Percentiles rank a stretch among this genome's conserved stretches.
phyloP scores from a whole-genome alignment of 1,284 basidiomycete species.

The Takashimella koratensis region DNA sequence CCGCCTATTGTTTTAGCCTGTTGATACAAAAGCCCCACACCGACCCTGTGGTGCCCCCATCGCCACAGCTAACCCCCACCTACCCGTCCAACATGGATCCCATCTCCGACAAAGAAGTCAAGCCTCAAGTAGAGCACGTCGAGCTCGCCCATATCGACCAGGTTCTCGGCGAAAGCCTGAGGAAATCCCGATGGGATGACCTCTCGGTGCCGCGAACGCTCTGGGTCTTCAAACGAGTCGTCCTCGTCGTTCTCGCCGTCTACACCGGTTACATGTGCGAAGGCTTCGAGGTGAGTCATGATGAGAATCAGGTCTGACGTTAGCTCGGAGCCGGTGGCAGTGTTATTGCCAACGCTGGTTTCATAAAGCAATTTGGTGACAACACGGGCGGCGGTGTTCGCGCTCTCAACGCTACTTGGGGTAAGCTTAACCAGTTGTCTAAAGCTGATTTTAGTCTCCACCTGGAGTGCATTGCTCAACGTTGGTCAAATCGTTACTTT shows the following conservation, averaged over 20 bases:
- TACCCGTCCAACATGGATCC: too few relatives aligned
- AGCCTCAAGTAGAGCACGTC: conserved; percentile 1
- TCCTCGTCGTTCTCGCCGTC: conserved; percentile 12
- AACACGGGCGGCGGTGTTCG: conserved; percentile 1
- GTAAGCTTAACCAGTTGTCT: not conserved
- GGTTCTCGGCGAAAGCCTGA: conserved; percentile 3
- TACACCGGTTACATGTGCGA: conserved; percentile 23
- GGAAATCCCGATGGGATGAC: conserved; percentile 20
- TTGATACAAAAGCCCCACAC: too few relatives aligned
- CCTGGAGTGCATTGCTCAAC: conserved; percentile 17
- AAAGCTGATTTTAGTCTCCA: conserved; percentile 11
- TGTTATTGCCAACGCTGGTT: conserved; percentile 15
- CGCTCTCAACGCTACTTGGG: conserved; percentile 11
- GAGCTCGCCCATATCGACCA: not conserved
- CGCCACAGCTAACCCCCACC: too few relatives aligned
- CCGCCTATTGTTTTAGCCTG: too few relatives aligned
- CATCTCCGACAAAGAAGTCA: not conserved
- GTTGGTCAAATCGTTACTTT: conserved; percentile 1
- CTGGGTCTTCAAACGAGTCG: conserved; percentile 18
- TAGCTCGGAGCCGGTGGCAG: conserved; percentile 13
- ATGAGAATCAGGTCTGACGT: too few relatives aligned
- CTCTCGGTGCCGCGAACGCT: conserved; percentile 15
- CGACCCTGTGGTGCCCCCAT: too few relatives aligned
- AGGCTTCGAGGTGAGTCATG: conserved; percentile 17
- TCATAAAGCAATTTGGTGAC: conserved; percentile 17